Evolutionary conservation across 2,329 filamentous ascomycete species (phyloP).

Genomic region (Rutstroemia sp.): DNA sequence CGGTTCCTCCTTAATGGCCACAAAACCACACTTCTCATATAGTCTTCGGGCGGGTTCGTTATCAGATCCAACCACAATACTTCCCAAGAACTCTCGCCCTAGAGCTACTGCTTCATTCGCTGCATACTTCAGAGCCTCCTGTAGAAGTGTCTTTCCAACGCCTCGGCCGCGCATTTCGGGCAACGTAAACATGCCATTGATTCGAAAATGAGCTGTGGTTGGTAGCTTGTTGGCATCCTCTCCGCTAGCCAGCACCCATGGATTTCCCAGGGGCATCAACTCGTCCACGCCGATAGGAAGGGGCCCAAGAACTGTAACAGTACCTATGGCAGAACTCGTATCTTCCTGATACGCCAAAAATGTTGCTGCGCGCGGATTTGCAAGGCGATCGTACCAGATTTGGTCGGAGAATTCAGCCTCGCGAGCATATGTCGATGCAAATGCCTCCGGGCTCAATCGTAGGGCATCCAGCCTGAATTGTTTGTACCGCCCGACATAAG

Average conservation of each 20-base stretch:
- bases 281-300: constrained; percentile 18
- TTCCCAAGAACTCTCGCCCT: constrained; percentile 23
- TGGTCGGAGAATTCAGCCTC: constrained; percentile 31
- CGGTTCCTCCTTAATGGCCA: constrained; percentile 17
- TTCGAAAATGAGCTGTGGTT: constrained; percentile 25
- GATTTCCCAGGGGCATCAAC: constrained; percentile 11
- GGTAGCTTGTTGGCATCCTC: background rate
- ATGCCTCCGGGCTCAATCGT: constrained; percentile 27
- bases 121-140: constrained; percentile 25
- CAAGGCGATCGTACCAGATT: constrained; percentile 32
- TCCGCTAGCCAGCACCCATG: constrained; percentile 13
- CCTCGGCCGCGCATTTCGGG: constrained; percentile 32
- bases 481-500: constrained; percentile 20
- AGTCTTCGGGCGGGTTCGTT: constrained; percentile 30
- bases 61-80: constrained; percentile 30
- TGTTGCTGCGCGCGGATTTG: constrained; percentile 30
- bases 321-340: constrained; percentile 24
- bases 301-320: constrained; percentile 30
- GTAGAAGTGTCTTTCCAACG: constrained; percentile 30
- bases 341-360: constrained; percentile 28
- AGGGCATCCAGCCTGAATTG: constrained; percentile 22
- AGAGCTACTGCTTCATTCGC: constrained; percentile 19
- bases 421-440: constrained; percentile 33
- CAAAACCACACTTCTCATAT: constrained; percentile 33
- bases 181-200: constrained; percentile 34